A percentile compares a stretch with the other conserved stretches of the same genome.
These are phyloP conservation scores for Fusarium sp. DNA, from an alignment of 2,329 filamentous ascomycete species.

Conservation along the genomic window DNA sequence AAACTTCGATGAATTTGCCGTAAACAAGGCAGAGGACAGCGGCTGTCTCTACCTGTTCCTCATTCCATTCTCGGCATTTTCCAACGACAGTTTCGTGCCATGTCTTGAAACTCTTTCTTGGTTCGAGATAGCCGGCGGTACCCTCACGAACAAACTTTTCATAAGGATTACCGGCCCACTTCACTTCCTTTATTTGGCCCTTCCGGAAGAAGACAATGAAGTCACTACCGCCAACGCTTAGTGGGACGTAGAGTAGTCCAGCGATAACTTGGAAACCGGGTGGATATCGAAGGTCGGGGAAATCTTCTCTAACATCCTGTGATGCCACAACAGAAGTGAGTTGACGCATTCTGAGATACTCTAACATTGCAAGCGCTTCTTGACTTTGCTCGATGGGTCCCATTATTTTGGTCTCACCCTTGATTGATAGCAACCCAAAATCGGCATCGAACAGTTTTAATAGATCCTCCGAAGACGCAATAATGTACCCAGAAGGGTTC, in stretches of 20 bases:
- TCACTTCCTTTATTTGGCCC: constrained; percentile 79
- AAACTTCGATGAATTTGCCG: constrained; percentile 90
- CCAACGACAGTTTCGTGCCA: constrained; percentile 86
- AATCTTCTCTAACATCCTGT: constrained; percentile 79
- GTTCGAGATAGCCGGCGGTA: constrained; percentile 79
- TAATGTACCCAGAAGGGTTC: constrained; percentile 89
- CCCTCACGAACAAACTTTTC: constrained; percentile 80
- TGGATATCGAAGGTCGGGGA: constrained; percentile 81
- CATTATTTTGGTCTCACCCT: constrained; percentile 88
- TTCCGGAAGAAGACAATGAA: constrained; percentile 94
- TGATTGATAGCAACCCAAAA: constrained; percentile 85
- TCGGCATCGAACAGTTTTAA: constrained; percentile 88
- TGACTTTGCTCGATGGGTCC: constrained; percentile 80
- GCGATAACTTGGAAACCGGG: constrained; percentile 84
- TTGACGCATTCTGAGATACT: constrained; percentile 82
- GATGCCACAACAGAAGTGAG: constrained; percentile 81
- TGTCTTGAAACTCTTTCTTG: constrained; percentile 79
- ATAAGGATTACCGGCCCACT: constrained; percentile 89
- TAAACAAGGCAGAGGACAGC: constrained; percentile 90
- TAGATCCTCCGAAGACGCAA: constrained; percentile 87
- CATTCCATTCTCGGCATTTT: constrained; percentile 87
- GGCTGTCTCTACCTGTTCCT: constrained; percentile 89
- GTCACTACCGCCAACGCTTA: constrained; percentile 79
- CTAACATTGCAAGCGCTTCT: constrained; percentile 84
- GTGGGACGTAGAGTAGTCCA: constrained; percentile 82